Base-by-base conservation (phyloP, 345 rosid genomes). In the Syzygium jambos region DNA sequence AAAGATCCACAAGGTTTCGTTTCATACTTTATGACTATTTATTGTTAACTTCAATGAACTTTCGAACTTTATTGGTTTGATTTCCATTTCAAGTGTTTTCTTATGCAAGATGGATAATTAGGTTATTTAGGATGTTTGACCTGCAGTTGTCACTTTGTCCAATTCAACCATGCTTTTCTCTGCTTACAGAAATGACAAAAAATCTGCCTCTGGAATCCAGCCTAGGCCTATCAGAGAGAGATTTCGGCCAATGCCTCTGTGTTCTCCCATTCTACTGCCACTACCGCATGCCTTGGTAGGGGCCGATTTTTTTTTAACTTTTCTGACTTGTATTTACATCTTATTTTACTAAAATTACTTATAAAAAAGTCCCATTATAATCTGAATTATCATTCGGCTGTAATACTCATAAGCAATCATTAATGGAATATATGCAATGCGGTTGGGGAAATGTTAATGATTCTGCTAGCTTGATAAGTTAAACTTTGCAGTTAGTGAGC, bases 201-300 rank as follows among this genome's bases (percentile, higher is more conserved):
- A 92, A 87, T 55, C 84, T 88, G 94, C 93, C 89, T 78, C 89
- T 89, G 90, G 86, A 84, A 87, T 92, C 83, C 97, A 84, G 86
- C 88, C 92, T 11, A 92, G 86, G 88, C 88, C 95, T 89, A 87
- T 91, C 78, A 97, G 91, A 92, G 98, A 95, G 94, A 97, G 98
- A 92, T 97, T 95, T 86, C 96, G 98, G 87, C 99, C 99, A 43
- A 91, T 97, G 98, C 99, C 99, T 61, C 90, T 96, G 90, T 94
- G 97, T 91, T 94, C 96, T 86, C 99, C 98, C 61, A 91, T 95
- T 87, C 91, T 97, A 43, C 93, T 95, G 88, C 98, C 99, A 68
- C 90, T 96, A 85, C 96, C 99, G 4, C 99, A 97, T 95, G 99
- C 98, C 22, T 89, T 97, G 95, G 99, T 97, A 94, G 90, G 59